Evolutionary conservation across 495 filamentous ascomycete genomes (phyloP).

Genomic region (Lichenothelia convexa): DNA sequence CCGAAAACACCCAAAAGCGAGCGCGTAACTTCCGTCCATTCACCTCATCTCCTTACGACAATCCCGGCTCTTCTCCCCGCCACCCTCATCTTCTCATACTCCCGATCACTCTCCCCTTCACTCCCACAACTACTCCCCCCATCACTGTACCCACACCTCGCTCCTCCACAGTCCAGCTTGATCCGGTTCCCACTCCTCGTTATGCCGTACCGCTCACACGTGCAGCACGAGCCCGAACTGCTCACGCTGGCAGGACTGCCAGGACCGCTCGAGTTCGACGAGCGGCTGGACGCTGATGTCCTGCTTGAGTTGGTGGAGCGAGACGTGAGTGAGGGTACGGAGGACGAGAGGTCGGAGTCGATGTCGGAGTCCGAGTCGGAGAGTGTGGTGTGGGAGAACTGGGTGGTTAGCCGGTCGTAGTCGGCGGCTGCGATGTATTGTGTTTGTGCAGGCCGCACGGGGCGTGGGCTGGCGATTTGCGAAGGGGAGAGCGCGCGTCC

Average conservation of each 20-base stretch:
- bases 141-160: slow-evolving; percentile 63
- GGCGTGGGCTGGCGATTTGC: slow-evolving; percentile 81
- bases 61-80: too few species aligned
- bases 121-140: slow-evolving; percentile 38
- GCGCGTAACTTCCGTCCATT: too few species aligned
- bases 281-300: slow-evolving; percentile 60
- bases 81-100: too few species aligned
- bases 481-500: slow-evolving; percentile 72
- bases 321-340: slow-evolving; percentile 31
- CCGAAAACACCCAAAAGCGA: too few species aligned
- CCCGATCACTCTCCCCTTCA: slow-evolving; percentile 21
- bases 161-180: slow-evolving; percentile 84
- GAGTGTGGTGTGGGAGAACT: slow-evolving; percentile 53
- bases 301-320: too few species aligned
- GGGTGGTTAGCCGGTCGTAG: slow-evolving; percentile 57
- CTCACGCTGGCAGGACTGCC: slow-evolving; percentile 54
- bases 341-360: slow-evolving; percentile 30
- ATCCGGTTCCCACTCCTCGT: slow-evolving; percentile 79
- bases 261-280: slow-evolving; percentile 59
- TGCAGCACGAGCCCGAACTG: slow-evolving; percentile 55
- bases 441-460: slow-evolving; percentile 67
- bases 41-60: too few species aligned
- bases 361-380: slow-evolving; percentile 30
- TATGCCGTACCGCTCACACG: slow-evolving; percentile 89
- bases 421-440: slow-evolving; percentile 65